Percentiles rank a stretch among this genome's conserved stretches.
phyloP scores from a whole-genome alignment of 495 filamentous ascomycete genomes.

The Aspergillus indologenus region DNA sequence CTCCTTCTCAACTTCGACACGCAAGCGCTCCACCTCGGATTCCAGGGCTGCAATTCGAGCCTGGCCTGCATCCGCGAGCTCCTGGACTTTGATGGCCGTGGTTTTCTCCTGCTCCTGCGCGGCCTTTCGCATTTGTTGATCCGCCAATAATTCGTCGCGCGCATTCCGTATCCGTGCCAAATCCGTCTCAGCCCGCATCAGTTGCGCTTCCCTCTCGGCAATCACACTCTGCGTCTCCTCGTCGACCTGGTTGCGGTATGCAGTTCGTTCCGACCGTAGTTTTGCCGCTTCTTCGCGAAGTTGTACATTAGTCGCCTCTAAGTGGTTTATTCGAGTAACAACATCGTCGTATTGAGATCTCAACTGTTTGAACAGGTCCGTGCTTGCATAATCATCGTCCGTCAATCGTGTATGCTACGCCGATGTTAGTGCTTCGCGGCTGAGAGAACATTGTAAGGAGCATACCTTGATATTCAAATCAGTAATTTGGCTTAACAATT shows the following conservation, averaged over 20 bases:
- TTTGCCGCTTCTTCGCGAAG: constrained; percentile 82
- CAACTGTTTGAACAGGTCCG: constrained; percentile 87
- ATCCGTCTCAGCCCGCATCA: constrained; percentile 78
- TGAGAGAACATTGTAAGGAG: neutral
- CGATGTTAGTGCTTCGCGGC: constrained; percentile 9
- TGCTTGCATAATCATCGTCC: constrained; percentile 91
- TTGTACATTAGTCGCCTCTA: constrained; percentile 84
- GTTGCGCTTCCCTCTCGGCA: constrained; percentile 73
- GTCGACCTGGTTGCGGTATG: constrained; percentile 75
- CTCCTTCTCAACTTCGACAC: constrained; percentile 47
- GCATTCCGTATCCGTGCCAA: constrained; percentile 76
- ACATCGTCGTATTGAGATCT: constrained; percentile 89
- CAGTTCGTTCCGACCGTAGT: constrained; percentile 76
- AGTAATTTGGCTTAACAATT: constrained; percentile 73
- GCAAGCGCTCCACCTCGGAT: constrained; percentile 71
- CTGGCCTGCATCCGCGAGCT: constrained; percentile 71
- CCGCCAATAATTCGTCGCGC: constrained; percentile 80
- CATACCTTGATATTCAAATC: constrained; percentile 58
- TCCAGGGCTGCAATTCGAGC: constrained; percentile 76
- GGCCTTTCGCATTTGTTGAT: constrained; percentile 74
- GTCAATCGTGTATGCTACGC: constrained; percentile 62
- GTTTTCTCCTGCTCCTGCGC: constrained; percentile 71
- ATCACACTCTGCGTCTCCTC: constrained; percentile 67
- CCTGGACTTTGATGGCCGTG: constrained; percentile 66
- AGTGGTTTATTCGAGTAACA: constrained; percentile 82